A percentile compares a stretch with the other conserved stretches of the same genome.
Evolutionary conservation across 768 basidiomycete genomes (phyloP).

Genomic region (Pulveroboletus frians): DNA sequence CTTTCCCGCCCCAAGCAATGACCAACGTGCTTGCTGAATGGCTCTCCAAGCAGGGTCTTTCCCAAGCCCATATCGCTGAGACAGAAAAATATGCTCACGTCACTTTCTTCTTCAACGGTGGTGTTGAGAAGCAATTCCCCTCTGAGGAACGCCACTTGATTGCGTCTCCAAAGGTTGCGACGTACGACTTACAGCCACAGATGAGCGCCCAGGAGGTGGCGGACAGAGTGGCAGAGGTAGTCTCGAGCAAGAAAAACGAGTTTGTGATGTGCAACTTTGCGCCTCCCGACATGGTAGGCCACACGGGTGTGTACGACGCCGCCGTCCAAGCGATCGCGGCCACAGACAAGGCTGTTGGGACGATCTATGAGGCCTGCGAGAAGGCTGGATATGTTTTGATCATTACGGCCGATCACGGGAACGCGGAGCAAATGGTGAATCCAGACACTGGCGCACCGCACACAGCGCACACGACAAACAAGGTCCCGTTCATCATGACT

Average conservation of each 20-base stretch:
- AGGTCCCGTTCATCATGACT: conserved; percentile 85
- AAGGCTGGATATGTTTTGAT: conserved; percentile 82
- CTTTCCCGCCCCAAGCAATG: conserved; percentile 94
- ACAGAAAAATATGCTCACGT: conserved; percentile 99
- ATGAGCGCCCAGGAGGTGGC: conserved; percentile 90
- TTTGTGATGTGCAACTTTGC: conserved; percentile 99
- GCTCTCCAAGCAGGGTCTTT: conserved; percentile 71
- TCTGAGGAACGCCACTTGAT: conserved; percentile 83
- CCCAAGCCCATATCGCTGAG: conserved; percentile 91
- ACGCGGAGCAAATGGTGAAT: conserved; percentile 93
- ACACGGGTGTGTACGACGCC: conserved; percentile 88
- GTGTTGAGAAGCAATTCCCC: conserved; percentile 87
- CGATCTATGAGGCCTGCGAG: conserved; percentile 80
- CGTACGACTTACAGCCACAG: conserved; percentile 85
- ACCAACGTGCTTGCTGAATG: conserved; percentile 93
- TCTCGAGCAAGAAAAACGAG: conserved; percentile 63
- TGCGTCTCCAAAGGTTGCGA: conserved; percentile 88
- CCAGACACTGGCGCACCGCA: conserved; percentile 79
- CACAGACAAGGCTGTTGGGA: conserved; percentile 88
- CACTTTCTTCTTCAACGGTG: conserved; percentile 98
- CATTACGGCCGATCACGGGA: conserved; percentile 92
- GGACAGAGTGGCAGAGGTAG: conserved; percentile 85
- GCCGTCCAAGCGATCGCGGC: conserved; percentile 82
- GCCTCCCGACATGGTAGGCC: conserved; percentile 96
- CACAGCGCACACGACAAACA: conserved; percentile 87